Evolutionary conservation across 202 grass and related monocot species (phyloP).

Genomic region (Miscanthus sacchariflorus): DNA sequence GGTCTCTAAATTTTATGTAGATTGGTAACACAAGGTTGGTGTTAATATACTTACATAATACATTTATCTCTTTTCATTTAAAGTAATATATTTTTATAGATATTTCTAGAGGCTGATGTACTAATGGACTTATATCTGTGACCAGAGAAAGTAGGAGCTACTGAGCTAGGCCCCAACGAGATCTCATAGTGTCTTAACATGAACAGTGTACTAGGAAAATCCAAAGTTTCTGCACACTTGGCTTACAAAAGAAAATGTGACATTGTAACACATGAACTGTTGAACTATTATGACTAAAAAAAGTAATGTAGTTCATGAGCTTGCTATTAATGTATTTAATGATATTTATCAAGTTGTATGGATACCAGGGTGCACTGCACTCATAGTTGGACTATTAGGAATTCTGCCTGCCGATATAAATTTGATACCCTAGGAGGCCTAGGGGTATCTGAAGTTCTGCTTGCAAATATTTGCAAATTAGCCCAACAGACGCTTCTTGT

Average conservation of each 20-base stretch:
- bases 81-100: too few species aligned
- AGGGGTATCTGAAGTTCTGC: not conserved
- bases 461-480: conserved; percentile 6
- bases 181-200: not conserved
- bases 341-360: not conserved
- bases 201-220: not conserved
- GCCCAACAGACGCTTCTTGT: not conserved
- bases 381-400: not conserved
- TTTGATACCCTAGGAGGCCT: not conserved
- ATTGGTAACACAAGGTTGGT: not conserved
- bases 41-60: not conserved
- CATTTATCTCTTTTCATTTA: too few species aligned
- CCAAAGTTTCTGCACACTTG: not conserved
- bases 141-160: too few species aligned
- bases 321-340: conserved; percentile 18
- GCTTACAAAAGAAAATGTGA: not conserved
- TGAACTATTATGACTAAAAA: too few species aligned
- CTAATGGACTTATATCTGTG: too few species aligned
- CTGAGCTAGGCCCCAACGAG: not conserved
- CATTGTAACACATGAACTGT: too few species aligned
- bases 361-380: conserved; percentile 5
- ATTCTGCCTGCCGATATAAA: not conserved
- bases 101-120: too few species aligned
- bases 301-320: not conserved
- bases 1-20: not conserved